Percentiles rank a stretch among this genome's conserved stretches.
Conservation (phyloP, 306 rosid species). For the Luffa acutangula region DNA sequence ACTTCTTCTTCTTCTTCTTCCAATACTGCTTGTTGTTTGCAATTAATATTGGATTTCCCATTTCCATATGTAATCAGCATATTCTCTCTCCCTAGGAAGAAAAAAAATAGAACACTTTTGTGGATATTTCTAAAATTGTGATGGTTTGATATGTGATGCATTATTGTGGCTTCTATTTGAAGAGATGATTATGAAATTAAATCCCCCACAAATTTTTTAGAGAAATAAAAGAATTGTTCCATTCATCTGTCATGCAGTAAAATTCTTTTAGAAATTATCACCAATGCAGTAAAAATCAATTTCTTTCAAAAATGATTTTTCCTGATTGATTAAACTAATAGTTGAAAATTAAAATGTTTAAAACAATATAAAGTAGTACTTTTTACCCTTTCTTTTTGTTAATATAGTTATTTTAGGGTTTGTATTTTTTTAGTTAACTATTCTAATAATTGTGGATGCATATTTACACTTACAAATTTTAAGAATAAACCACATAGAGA, state of each 20-base stretch:
- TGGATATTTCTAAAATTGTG: background rate
- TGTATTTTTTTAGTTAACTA: too few species aligned
- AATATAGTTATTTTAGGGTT: too few species aligned
- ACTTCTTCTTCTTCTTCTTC: conserved; percentile 15
- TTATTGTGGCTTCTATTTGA: background rate
- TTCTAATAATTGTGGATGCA: too few species aligned
- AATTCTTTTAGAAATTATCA: background rate
- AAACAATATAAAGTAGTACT: too few species aligned
- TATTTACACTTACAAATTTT: too few species aligned
- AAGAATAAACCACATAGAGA: too few species aligned
- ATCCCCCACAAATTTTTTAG: background rate
- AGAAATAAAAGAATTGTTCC: too few species aligned
- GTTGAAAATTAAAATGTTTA: too few species aligned
- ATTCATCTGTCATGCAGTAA: background rate
- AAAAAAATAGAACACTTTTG: background rate
- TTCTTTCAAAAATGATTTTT: too few species aligned
- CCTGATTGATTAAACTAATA: too few species aligned
- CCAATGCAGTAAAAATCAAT: background rate
- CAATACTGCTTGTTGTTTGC: background rate
- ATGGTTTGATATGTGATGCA: background rate
- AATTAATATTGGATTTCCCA: background rate
- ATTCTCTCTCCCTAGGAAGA: background rate
- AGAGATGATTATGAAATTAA: background rate
- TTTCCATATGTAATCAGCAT: background rate
- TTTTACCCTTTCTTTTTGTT: too few species aligned